Conservation (phyloP, 208 protist genomes). For the Leishmania martiniquensis region DNA sequence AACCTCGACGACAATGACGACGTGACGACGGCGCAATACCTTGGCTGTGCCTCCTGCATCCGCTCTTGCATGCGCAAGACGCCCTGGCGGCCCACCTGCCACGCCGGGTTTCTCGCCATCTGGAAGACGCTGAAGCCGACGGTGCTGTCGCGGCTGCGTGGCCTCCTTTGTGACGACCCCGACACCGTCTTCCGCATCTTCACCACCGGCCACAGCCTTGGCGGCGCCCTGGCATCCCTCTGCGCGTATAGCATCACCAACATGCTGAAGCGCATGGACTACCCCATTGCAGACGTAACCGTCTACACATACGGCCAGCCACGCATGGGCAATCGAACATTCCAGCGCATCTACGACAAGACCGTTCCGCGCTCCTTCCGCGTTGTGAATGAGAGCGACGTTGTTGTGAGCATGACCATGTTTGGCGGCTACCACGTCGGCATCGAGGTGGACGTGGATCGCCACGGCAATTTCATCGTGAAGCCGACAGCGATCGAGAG, state of each 20-base stretch:
- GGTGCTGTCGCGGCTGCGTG: conserved; percentile 54
- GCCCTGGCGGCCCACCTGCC: conserved; percentile 64
- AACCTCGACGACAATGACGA: conserved; percentile 15
- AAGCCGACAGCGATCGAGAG: conserved; percentile 90
- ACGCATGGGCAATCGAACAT: conserved; percentile 80
- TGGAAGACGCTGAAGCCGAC: conserved; percentile 73
- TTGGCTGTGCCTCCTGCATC: conserved; percentile 38
- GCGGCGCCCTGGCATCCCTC: conserved; percentile 88
- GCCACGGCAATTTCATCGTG: conserved; percentile 90
- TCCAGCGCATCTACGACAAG: conserved; percentile 77
- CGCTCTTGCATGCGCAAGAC: conserved; percentile 25
- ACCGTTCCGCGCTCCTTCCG: conserved; percentile 84
- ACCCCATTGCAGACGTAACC: conserved; percentile 74
- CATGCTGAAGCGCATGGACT: conserved; percentile 53
- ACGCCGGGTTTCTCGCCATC: conserved; percentile 85
- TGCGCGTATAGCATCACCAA: conserved; percentile 79
- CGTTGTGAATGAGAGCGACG: conserved; percentile 91
- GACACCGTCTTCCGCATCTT: conserved; percentile 77
- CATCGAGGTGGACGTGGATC: conserved; percentile 87
- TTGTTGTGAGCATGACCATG: conserved; percentile 64
- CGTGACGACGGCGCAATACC: conserved; percentile 23
- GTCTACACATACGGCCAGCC: conserved; percentile 93
- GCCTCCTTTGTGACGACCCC: conserved; percentile 39
- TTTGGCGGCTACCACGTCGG: conserved; percentile 83
- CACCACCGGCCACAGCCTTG: conserved; percentile 88